Percentiles rank a stretch among this genome's conserved stretches.
Conservation (phyloP, 1,284 basidiomycete genomes). For the Puccinia triticina region DNA sequence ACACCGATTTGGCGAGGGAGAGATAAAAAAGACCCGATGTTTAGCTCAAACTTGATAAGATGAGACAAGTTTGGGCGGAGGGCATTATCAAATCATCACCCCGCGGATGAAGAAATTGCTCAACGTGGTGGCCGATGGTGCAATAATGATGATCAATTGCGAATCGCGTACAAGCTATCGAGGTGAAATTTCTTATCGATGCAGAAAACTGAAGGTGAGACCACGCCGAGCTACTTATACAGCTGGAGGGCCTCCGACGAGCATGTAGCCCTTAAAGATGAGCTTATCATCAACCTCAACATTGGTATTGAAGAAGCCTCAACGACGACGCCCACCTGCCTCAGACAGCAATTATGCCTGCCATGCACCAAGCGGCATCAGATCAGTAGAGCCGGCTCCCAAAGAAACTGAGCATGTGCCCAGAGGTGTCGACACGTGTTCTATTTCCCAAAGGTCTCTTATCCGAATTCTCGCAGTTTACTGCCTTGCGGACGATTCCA, state of each 20-base stretch:
- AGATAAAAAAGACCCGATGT: neutral
- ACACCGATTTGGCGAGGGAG: neutral
- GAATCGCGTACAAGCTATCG: neutral
- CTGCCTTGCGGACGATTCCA: neutral
- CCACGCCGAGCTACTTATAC: neutral
- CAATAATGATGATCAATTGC: slow-evolving; percentile 24
- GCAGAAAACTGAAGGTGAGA: slow-evolving; percentile 21
- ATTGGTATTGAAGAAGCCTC: neutral
- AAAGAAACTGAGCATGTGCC: slow-evolving; percentile 3
- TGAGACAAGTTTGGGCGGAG: slow-evolving; percentile 15
- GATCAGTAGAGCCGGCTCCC: too few relatives aligned
- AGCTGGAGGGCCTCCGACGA: neutral
- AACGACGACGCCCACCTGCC: neutral
- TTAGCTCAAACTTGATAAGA: slow-evolving; percentile 15
- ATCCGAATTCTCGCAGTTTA: neutral
- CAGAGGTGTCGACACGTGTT: slow-evolving; percentile 8
- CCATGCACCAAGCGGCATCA: too few relatives aligned
- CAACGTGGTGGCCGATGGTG: slow-evolving; percentile 18
- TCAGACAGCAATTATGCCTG: neutral
- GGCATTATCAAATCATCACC: neutral
- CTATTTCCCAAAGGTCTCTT: too few relatives aligned
- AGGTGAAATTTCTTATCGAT: slow-evolving; percentile 7
- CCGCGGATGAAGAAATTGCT: neutral
- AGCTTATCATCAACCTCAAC: slow-evolving; percentile 15
- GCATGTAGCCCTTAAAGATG: slow-evolving; percentile 14